Evolutionary conservation across 495 filamentous ascomycete species (phyloP), one percentile per base, ranked within the genome.

Genomic region (Neurospora sp.): DNA sequence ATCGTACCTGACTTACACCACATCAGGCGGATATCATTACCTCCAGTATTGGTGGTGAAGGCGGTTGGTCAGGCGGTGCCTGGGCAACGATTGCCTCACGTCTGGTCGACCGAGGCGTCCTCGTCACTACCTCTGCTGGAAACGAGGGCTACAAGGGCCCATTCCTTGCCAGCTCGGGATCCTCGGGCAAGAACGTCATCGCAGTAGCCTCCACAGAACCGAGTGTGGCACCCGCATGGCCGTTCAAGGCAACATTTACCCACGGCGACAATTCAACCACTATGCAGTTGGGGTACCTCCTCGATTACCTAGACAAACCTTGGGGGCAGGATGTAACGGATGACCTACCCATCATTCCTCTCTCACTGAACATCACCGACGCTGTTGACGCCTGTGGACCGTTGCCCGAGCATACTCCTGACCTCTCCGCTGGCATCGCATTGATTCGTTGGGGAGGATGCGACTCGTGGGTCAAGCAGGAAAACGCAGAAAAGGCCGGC

Each of bases 391-490:
- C 77, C 5, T 82, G 80, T 60, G 38, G 39, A 0, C 73, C 77
- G 1, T 70, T 80, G 16, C 79, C 78, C 2, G 69, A 66, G n/a
- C 62, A 46, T 41, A 80, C 79, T 11, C 75, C 85, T 0, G 79
- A 83, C 73, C 77, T 87, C 39, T 79, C 81, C 5, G 71, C 72
- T 5, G 81, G 82, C 39, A 77, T 87, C 49, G 82, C 80, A 40
- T 76, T 86, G 14, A 79, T 85, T 31, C 79, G 80, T 31, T 77
- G 77, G 3, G 83, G 83, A 60, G 77, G 72, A 44, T 79, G 78
- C 35, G 74, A 72, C 60, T 70, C 75, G 44, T 38, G 71, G 14
- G 70, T 74, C 20, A 76, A 80, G 79, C 75, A 76, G 23, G 71
- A 70, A 14, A 82, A 82, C 66, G 66, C 77, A 4, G 76, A 54